Base-by-base conservation (phyloP, 2,329 filamentous ascomycete species). In the Juglanconis sp. region DNA sequence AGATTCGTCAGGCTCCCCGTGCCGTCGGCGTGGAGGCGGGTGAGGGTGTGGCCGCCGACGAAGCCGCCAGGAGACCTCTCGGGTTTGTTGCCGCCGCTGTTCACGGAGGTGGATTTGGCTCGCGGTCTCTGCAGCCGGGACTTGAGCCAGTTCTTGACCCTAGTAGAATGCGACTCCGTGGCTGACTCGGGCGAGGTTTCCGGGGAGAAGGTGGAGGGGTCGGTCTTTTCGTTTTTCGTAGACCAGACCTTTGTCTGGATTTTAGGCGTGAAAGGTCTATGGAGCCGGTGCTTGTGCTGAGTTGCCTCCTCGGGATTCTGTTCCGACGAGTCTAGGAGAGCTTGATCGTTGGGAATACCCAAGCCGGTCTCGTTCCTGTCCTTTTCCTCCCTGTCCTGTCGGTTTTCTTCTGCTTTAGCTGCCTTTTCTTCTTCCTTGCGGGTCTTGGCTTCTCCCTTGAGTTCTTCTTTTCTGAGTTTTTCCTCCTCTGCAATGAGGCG, bases 391-490 rank as follows among this genome's bases (percentile, higher is more conserved):
- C 79, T 74, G n/a, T 66, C 64, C n/a, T 67, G 53, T 6, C 71
- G 72, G 67, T 81, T 82, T 60, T 81, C 76, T 65, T 82, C 80
- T 1, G 74, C 73, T 63, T 76, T 79, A 54, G 72, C 74, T 1
- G 77, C 75, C 64, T 80, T 80, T 53, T 76, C 77, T 63, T 80
- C 79, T 6, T 77, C 65, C 53, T 67, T 70, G 35, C 64, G 65
- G 8, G 66, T 69, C 46, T 91, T 86, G 63, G 86, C 79, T 61
- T 92, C 88, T n/a, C 86, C 70, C 49, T 83, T 81, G 11, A 84
- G 73, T 65, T 87, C 84, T 52, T 86, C 80, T 62, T 89, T 82
- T 61, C 87, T 81, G 49, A 87, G 89, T 38, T 85, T 81, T 69
- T 91, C 87, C 69, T 92, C 89, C n/a, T 67, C 66, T 57, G 63